Evolutionary conservation across 257 asterid species (phyloP), one percentile per base, ranked within the genome.

Genomic region (Rubia yunnanensis): DNA sequence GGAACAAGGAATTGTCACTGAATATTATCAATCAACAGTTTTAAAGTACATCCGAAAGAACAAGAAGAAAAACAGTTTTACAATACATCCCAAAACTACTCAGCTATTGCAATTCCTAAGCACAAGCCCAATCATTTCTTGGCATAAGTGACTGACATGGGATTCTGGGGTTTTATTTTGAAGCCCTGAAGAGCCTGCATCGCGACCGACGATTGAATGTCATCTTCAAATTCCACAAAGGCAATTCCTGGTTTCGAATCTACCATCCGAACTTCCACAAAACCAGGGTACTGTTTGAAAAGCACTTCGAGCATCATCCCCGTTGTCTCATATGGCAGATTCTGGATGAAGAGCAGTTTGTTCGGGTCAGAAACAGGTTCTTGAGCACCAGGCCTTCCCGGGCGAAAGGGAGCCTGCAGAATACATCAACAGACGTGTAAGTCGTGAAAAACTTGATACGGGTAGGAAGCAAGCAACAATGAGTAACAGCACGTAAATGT

Each of bases 171-270:
- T 49, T 86, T 85, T 74, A 94, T 86, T 77, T 82, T 90, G 89
- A 94, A 94, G 80, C 95, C 97, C 70, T 94, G 97, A 64, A 92
- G 99, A 63, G 84, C 97, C 80, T 89, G 95, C 99, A 92, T 89
- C 73, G 99, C 99, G 38, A 88, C 84, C 10, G 97, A 86, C 17
- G 99, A 88, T 78, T 83, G 92, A 2, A 79, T 60, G 68, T 90
- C 99, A 5, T 94, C 95, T 15, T 88, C 97, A 64, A 78, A 94
- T 85, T 94, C 99, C 7, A 94, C 96, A 36, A 94, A 94, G 10
- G 99, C 96, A 20, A 94, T 94, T 57, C 99, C 99, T 5, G 99
- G 99, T 65, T 92, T 92, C 14, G 99, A 95, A 27, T 84, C 97
- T 10, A 86, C 86, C 96, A 90, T 90, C 66, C 99, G 81, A 71